These are phyloP conservation scores for Neospermospora avenae DNA, from an alignment of 2,329 filamentous ascomycete genomes.

Conservation along the genomic window DNA sequence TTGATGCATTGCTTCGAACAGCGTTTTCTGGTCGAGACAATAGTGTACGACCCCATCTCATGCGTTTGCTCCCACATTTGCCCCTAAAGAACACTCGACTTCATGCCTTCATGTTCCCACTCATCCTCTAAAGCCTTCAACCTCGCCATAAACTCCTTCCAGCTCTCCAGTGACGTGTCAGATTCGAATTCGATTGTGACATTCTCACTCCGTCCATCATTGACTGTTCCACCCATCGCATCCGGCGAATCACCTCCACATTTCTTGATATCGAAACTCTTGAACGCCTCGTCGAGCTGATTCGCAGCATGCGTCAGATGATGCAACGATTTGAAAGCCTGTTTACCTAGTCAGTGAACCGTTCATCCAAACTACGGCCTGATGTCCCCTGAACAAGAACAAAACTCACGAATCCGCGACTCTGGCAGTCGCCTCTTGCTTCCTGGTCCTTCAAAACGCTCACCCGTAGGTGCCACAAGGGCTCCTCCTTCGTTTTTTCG, in stretches of 20 bases:
- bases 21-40: not conserved
- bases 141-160: conserved; percentile 22
- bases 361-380: not conserved
- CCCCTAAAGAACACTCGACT: conserved; percentile 17
- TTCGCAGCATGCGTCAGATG: conserved; percentile 25
- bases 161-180: conserved; percentile 17
- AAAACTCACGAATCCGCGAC: conserved; percentile 25
- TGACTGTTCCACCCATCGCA: conserved; percentile 28
- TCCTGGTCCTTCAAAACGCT: conserved; percentile 27
- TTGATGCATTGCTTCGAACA: not conserved
- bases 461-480: conserved; percentile 27
- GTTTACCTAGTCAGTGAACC: conserved; percentile 10
- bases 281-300: conserved; percentile 27
- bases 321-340: conserved; percentile 29
- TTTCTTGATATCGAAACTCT: conserved; percentile 24
- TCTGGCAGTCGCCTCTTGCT: conserved; percentile 23
- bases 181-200: conserved; percentile 29
- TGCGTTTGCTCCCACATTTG: not conserved
- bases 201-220: conserved; percentile 28
- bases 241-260: conserved; percentile 26
- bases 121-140: conserved; percentile 24
- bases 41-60: not conserved
- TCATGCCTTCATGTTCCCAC: conserved; percentile 21
- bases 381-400: not conserved
- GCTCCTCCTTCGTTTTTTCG: conserved; percentile 8